These are phyloP conservation scores for Euphorbia tirucalli DNA, from an alignment of 345 rosid genomes.

Conservation along the genomic window DNA sequence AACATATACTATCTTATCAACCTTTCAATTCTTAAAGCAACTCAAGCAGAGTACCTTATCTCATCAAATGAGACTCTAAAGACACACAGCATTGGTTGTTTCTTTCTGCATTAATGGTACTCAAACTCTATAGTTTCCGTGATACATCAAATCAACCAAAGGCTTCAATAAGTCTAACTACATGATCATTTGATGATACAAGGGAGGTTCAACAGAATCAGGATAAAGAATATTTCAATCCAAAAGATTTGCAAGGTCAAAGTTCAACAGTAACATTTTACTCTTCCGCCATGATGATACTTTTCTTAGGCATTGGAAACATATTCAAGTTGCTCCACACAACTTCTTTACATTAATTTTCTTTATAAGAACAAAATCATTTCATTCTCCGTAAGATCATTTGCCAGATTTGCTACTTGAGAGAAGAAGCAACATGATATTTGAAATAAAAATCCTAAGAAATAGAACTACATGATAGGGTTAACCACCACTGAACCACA, in stretches of 20 bases:
- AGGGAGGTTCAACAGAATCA: neutral
- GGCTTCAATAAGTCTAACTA: neutral
- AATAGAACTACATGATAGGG: neutral
- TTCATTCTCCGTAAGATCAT: neutral
- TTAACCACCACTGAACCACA: neutral
- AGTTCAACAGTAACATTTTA: neutral
- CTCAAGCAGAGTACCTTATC: neutral
- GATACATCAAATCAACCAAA: neutral
- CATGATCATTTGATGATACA: neutral
- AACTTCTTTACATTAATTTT: neutral
- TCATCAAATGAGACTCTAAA: neutral
- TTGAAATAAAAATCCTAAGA: too few species aligned
- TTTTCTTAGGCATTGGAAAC: neutral
- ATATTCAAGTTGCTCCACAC: neutral
- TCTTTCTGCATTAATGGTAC: neutral
- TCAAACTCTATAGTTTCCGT: neutral
- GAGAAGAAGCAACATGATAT: neutral
- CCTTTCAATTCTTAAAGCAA: conserved; percentile 5
- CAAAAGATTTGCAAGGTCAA: neutral
- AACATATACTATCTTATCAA: neutral
- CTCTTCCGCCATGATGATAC: neutral
- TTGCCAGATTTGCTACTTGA: neutral
- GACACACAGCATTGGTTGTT: neutral
- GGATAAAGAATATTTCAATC: neutral
- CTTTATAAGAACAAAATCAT: neutral